Evolutionary conservation across 1,284 basidiomycete species (phyloP), one percentile per base, ranked within the genome.

Genomic region (Papiliotrema terrestris): DNA sequence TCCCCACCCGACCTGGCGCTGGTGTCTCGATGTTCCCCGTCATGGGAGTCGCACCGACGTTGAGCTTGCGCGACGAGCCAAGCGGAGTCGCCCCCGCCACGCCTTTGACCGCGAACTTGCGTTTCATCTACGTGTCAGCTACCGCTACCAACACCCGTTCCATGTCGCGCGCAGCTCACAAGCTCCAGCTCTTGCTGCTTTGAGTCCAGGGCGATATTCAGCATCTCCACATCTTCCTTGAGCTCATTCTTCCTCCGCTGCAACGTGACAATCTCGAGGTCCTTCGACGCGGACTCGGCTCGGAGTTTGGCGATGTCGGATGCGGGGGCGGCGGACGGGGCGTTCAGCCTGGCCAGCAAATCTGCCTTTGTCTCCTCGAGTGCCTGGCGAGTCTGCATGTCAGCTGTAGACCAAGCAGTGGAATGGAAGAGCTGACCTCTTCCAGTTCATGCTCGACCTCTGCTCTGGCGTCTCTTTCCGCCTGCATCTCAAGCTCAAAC

Each of bases 181-280:
- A 91, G 70, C 69, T 92, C 89, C 23, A 94, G 78, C 70, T 93
- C 90, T 68, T 91, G 89, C 68, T 93, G 91, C 75, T 93, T 93
- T 22, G 89, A 85, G 72, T 91, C 89, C 56, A 93, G 74, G 0
- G 89, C 91, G 42, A 91, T 88, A 66, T 91, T 91, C 60, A 93
- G 77, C 38, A 88, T 87, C 51, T 83, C 78, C 43, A 88, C 75
- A 70, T 91, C 90, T 51, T 91, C 88, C 67, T 85, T 85, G 55
- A 88, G 82, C 67, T 86, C 82, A 0, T 80, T 78, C 36, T 83
- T 81, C 63, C 87, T 82, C 71, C 87, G 87, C 54, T 81, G 80
- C 49, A 89, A 73, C 63, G 88, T 86, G n/a, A 84, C 78, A 25
- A 94, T 81, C 62, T 84, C 85, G 42, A 93, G 81, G 58, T 93